phyloP scores from a whole-genome alignment of 805 yeast genomes.

The Wickerhamiella shivajii region DNA sequence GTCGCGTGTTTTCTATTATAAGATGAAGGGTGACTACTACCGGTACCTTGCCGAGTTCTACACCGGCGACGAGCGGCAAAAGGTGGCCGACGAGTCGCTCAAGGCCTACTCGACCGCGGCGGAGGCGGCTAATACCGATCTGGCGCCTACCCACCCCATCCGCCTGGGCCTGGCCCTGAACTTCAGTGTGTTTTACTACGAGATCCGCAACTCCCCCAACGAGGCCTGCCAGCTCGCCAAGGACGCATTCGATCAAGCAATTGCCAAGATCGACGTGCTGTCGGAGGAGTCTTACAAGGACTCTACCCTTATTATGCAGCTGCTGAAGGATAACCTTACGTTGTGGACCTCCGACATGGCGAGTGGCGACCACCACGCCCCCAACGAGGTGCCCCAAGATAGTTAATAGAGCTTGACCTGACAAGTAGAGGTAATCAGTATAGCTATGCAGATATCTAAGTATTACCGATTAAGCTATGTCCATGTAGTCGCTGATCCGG shows the following conservation, averaged over 20 bases:
- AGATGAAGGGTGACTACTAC: constrained; percentile 99
- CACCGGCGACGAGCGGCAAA: constrained; percentile 80
- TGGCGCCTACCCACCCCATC: constrained; percentile 98
- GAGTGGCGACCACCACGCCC: too few relatives aligned
- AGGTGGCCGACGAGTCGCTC: constrained; percentile 84
- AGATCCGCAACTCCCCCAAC: constrained; percentile 95
- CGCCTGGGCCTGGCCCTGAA: constrained; percentile 96
- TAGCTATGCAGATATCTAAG: neutral
- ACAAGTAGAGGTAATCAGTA: neutral
- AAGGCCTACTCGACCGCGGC: constrained; percentile 95
- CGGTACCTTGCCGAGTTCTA: constrained; percentile 98
- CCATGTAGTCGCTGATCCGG: constrained; percentile 49
- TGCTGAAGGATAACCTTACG: constrained; percentile 49
- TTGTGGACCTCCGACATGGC: constrained; percentile 43
- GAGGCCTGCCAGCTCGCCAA: constrained; percentile 98
- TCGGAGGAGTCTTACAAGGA: constrained; percentile 98
- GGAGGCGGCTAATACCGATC: constrained; percentile 94
- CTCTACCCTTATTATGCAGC: constrained; percentile 97
- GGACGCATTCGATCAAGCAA: constrained; percentile 98
- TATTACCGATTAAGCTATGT: neutral
- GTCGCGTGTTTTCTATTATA: constrained; percentile 95
- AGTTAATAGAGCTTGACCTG: too few relatives aligned
- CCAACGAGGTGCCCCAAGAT: too few relatives aligned
- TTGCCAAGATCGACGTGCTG: constrained; percentile 93
- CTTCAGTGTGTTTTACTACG: constrained; percentile 96